A percentile compares a stretch with the other conserved stretches of the same genome.
These are phyloP conservation scores for Stylonectria norvegica DNA, from an alignment of 2,329 filamentous ascomycete species.

Conservation along the genomic window DNA sequence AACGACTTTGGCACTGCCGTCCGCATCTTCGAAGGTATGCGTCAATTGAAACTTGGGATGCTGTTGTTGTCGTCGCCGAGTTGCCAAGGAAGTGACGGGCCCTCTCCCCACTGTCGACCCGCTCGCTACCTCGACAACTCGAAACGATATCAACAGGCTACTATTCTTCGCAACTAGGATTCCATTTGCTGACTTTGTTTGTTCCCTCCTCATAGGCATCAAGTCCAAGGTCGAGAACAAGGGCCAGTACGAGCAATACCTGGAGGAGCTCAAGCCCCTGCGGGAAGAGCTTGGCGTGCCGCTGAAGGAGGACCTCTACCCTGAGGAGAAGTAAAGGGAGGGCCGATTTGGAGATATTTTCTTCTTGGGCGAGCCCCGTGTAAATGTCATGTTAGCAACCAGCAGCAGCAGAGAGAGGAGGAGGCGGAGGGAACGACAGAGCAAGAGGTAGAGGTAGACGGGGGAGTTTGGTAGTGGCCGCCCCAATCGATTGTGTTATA, in stretches of 20 bases:
- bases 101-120: too few species aligned
- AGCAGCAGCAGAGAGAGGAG: conserved; percentile 4
- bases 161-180: too few species aligned
- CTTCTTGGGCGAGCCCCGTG: conserved; percentile 28
- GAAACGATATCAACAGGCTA: too few species aligned
- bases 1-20: conserved; percentile 99
- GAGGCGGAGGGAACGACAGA: conserved; percentile 25
- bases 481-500: conserved; percentile 34
- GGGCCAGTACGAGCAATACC: conserved; percentile 93
- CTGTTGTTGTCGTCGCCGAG: too few species aligned
- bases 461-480: conserved; percentile 30
- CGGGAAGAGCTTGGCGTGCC: conserved; percentile 89
- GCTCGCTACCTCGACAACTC: too few species aligned
- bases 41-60: conserved; percentile 13
- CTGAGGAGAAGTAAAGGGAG: conserved; percentile 51
- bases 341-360: conserved; percentile 7
- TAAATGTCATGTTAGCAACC: conserved; percentile 39
- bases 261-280: conserved; percentile 86
- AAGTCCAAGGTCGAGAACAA: conserved; percentile 99
- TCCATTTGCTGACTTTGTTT: conserved; percentile 17
- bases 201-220: conserved; percentile 74
- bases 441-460: conserved; percentile 28
- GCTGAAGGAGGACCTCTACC: conserved; percentile 91
- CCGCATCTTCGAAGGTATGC: conserved; percentile 93
- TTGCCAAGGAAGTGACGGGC: too few species aligned